These are phyloP conservation scores for Aspergillus felis DNA, from an alignment of 2,329 filamentous ascomycete genomes.

Conservation along the genomic window DNA sequence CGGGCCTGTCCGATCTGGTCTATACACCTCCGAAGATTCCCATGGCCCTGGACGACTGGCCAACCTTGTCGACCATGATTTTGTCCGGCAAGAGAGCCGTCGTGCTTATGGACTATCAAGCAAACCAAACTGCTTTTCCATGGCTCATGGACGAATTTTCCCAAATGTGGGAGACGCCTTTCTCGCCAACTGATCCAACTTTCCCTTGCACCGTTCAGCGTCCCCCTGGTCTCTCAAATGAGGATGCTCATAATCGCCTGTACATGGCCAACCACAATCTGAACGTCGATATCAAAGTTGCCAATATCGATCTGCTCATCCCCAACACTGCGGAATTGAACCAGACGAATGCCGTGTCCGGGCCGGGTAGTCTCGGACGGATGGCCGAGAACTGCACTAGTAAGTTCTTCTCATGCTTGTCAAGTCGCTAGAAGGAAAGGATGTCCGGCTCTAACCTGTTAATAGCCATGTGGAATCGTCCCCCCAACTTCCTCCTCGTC, in stretches of 20 bases:
- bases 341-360: constrained; percentile 64
- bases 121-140: constrained; percentile 72
- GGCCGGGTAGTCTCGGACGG: constrained; percentile 63
- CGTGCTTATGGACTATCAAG: constrained; percentile 80
- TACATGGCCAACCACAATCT: constrained; percentile 91
- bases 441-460: constrained; percentile 9
- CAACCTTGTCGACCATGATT: constrained; percentile 74
- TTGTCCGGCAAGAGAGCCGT: constrained; percentile 66
- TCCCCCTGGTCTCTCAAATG: constrained; percentile 60
- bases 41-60: constrained; percentile 74
- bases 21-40: constrained; percentile 69
- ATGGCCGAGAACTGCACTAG: constrained; percentile 61
- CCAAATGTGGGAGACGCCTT: constrained; percentile 88
- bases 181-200: constrained; percentile 62
- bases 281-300: constrained; percentile 70
- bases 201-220: constrained; percentile 80
- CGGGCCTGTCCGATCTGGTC: constrained; percentile 68
- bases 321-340: constrained; percentile 69
- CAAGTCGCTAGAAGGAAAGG: neutral
- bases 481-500: constrained; percentile 76
- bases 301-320: constrained; percentile 61
- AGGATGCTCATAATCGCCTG: constrained; percentile 58
- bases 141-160: constrained; percentile 86
- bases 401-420: constrained; percentile 22
- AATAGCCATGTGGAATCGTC: constrained; percentile 56